Evolutionary conservation across 257 asterid species (phyloP), one percentile per base, ranked within the genome.

Genomic region (Nicotiana undulata): DNA sequence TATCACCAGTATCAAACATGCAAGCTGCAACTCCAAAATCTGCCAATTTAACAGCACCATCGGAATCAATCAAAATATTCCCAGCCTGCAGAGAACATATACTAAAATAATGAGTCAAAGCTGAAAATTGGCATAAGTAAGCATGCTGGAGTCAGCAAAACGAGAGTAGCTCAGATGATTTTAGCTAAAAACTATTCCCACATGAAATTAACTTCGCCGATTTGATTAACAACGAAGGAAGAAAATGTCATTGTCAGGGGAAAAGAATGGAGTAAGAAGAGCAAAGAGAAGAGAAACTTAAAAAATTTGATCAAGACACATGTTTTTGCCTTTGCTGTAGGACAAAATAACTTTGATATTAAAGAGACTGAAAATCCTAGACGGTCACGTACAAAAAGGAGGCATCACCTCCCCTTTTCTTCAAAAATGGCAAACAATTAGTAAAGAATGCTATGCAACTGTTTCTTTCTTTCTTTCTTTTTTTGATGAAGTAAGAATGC

Each of bases 1-100:
- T 95, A 86, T 96, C 98, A 82, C 99, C 99, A 65, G 94, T 83
- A 79, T 96, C 99, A 89, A 90, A 93, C 98, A 94, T 94, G 89
- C 98, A 88, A 26, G 99, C 99, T 84, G 99, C 83, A 70, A 96
- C 99, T 26, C 99, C 99, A 82, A 96, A 96, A 88, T 96, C 99
- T n/a, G 97, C 98, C 86, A 94, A 87, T 87, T 92, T 96, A 83
- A 94, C 87, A 4, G 93, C 78, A 74, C 98, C 99, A 84, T 88
- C 85, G 49, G 92, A 82, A 89, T 96, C 98, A 84, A 96, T 83
- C 81, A 96, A 82, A 81, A 96, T 96, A 87, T 96, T 96, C 83
- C 99, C 98, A 81, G 99, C 97, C 99, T 94, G 96, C 85, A 85
- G 84, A 80, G 79, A 34, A 64, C 28, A 32, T 44, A 77, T 58